Conservation (phyloP, 495 filamentous ascomycete species). For the Aspergillus nidulans region DNA sequence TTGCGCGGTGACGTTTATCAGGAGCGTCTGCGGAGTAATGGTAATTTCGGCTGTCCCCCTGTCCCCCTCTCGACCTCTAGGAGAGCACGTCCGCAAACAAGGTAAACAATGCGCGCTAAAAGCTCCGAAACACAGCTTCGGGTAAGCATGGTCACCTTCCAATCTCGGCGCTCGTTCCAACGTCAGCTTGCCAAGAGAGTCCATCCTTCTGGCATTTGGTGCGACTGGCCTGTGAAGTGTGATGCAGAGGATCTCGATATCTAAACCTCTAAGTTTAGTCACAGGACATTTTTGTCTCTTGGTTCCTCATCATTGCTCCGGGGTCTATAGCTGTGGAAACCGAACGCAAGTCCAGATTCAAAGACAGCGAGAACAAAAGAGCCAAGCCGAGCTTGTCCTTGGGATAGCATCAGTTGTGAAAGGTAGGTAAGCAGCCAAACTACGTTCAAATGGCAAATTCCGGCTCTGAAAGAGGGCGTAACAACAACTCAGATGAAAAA, state of each 20-base stretch:
- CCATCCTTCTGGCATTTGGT: conserved; percentile 2
- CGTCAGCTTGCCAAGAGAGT: conserved; percentile 22
- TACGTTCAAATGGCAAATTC: conserved; percentile 26
- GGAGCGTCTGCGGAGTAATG: conserved; percentile 17
- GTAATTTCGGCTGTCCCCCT: conserved; percentile 19
- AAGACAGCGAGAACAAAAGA: not conserved
- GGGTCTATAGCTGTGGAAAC: not conserved
- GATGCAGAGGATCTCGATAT: conserved; percentile 19
- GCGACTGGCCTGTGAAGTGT: conserved; percentile 16
- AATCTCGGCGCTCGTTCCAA: conserved; percentile 13
- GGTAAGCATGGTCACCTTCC: conserved; percentile 4
- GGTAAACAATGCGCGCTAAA: conserved; percentile 7
- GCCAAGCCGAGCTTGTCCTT: not conserved
- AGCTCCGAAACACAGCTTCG: conserved; percentile 12
- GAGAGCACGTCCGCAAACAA: conserved; percentile 1
- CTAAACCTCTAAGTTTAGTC: not conserved
- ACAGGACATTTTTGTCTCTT: not conserved
- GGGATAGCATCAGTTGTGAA: not conserved
- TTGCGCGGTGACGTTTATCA: conserved; percentile 43
- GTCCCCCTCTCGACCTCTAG: not conserved
- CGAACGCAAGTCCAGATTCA: not conserved
- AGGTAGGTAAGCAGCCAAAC: not conserved
- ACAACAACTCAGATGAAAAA: conserved; percentile 17
- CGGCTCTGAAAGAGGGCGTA: conserved; percentile 28
- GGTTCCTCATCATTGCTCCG: not conserved